A percentile compares a stretch with the other conserved stretches of the same genome.
phyloP scores from a whole-genome alignment of 2,329 filamentous ascomycete genomes.

The Apiospora phragmitis region DNA sequence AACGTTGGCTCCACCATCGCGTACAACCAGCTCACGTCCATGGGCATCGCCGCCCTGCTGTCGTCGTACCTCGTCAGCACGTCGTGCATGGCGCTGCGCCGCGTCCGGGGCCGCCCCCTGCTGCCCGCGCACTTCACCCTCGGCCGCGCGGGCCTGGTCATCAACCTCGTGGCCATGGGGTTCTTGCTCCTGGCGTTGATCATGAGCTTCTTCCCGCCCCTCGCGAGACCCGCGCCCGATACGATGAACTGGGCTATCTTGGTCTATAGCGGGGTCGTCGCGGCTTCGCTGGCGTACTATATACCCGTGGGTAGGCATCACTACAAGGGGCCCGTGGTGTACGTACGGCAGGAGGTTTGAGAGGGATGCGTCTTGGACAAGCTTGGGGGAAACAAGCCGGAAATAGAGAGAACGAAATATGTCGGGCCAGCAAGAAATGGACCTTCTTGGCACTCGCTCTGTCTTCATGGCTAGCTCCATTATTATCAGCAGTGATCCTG shows the following conservation, averaged over 20 bases:
- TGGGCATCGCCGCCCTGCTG: constrained; percentile 50
- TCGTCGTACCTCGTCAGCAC: constrained; percentile 52
- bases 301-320: constrained; percentile 10
- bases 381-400: background rate
- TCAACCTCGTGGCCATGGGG: constrained; percentile 43
- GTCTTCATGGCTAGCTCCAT: too few species aligned
- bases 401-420: background rate
- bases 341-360: constrained; percentile 9
- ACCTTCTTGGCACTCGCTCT: too few species aligned
- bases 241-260: constrained; percentile 18
- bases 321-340: constrained; percentile 14
- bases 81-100: constrained; percentile 42
- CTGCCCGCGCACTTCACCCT: constrained; percentile 31
- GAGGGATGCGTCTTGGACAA: background rate
- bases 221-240: constrained; percentile 9
- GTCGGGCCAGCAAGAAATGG: background rate
- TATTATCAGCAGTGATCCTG: too few species aligned
- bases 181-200: constrained; percentile 37
- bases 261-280: constrained; percentile 14
- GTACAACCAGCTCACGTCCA: constrained; percentile 54
- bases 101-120: constrained; percentile 33
- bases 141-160: constrained; percentile 39
- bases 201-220: constrained; percentile 18
- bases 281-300: constrained; percentile 15
- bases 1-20: constrained; percentile 52